A percentile compares a stretch with the other conserved stretches of the same genome.
phyloP scores from a whole-genome alignment of 768 basidiomycete species.

The Pleurotus salmoneostramineus region DNA sequence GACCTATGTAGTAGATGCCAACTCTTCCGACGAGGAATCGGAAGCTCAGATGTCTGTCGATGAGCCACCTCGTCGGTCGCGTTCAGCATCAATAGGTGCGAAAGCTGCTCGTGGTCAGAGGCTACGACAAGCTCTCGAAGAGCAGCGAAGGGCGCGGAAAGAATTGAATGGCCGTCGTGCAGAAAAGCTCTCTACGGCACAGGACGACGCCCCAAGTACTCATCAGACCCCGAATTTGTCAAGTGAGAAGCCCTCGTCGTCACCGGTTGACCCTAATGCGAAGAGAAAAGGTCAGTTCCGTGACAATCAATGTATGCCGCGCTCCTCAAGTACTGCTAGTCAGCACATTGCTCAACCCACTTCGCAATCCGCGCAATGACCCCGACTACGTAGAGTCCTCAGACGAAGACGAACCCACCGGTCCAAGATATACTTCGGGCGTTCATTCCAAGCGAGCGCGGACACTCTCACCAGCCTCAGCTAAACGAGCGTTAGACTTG shows the following conservation, averaged over 20 bases:
- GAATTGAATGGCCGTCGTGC: constrained; percentile 24
- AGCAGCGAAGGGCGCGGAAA: constrained; percentile 27
- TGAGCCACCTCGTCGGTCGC: constrained; percentile 18
- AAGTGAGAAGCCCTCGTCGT: constrained; percentile 32
- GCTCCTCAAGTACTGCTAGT: constrained; percentile 18
- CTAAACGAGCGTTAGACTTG: constrained; percentile 32
- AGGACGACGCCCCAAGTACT: constrained; percentile 11
- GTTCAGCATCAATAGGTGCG: not conserved
- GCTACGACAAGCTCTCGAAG: constrained; percentile 27
- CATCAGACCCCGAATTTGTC: constrained; percentile 19
- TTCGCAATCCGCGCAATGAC: constrained; percentile 26
- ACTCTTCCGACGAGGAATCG: constrained; percentile 37
- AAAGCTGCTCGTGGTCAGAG: constrained; percentile 16
- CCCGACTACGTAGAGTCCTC: constrained; percentile 22
- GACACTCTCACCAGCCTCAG: constrained; percentile 39
- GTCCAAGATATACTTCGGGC: constrained; percentile 25
- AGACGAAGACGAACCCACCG: constrained; percentile 29
- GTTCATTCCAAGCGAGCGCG: constrained; percentile 45
- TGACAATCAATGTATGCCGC: not conserved
- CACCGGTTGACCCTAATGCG: not conserved
- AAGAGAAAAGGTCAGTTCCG: constrained; percentile 5
- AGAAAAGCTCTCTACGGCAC: constrained; percentile 12
- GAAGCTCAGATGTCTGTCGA: constrained; percentile 46
- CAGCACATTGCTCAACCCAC: constrained; percentile 27
- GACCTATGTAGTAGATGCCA: constrained; percentile 19